Evolutionary conservation across 2,329 filamentous ascomycete genomes (phyloP), one percentile per base, ranked within the genome.

Genomic region (Calonectria henricotiae): DNA sequence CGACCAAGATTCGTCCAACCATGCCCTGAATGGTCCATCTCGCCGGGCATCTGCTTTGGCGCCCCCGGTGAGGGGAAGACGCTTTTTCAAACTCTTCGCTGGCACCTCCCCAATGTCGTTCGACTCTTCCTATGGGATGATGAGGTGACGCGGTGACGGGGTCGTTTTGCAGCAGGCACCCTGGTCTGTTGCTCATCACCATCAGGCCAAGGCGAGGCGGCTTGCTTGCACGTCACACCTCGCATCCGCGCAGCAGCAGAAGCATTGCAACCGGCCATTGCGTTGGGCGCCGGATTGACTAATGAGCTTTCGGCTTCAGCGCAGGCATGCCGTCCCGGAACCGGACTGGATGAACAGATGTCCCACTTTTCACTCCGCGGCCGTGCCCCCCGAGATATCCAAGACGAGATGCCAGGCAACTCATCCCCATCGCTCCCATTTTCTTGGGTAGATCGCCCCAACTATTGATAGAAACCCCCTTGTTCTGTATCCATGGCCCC

Each of bases 311-410:
- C 71, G 65, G 35, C 37, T 58, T 58, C 65, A 69, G 65, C 64
- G 71, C 75, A 77, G 75, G 73, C 73, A 69, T 73, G n/a, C 62
- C 71, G 62, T 74, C 67, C 75, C 71, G 69, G 72, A 68, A 58
- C 75, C 70, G 74, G 74, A 77, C 73, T 76, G 74, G 71, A 73
- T 51, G 51, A 67, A 61, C 27, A 20, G 61, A 58, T 51, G 44
- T 66, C 73, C 75, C 73, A 67, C 68, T 55, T 60, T 60, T n/a
- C 43, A 32, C 58, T 67, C 62, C 68, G 69, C 62, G 51, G 58
- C 62, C 43, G 27, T 71, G 58, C 62, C 60, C 55, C 41, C 55
- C 43, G 65, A 60, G 54, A 74, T 69, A 74, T 71, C 49, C 58
- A 72, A 51, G 65, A 49, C 49, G 20, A 37, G 35, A 23, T 23